Base-by-base conservation (phyloP, 768 basidiomycete species). In the Gloeophyllum trabeum region DNA sequence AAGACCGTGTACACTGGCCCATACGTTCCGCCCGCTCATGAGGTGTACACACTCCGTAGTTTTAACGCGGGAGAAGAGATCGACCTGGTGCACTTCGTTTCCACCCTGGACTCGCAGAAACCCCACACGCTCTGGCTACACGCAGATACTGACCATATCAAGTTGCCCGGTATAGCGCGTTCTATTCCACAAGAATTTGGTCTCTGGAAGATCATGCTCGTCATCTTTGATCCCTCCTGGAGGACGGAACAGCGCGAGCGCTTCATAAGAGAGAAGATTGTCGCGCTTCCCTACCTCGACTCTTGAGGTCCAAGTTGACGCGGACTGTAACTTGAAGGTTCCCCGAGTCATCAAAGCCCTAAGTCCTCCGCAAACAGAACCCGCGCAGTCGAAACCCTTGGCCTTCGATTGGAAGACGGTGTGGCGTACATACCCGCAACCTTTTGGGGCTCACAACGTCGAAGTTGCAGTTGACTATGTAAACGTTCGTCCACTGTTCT, bases 181-280 rank as follows among this genome's bases (percentile, higher is more conserved):
- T 24, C 45, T 6, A 24, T 46, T 16, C 43, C 43, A 13, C 45
- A 45, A 6, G 45, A 46, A 32, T 46, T 36, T 24, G 26, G 22
- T 14, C 34, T 25, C 24, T 46, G 42, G 43, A 44, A 35, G 16
- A 36, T 46, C 16, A 18, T 25, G 14, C 22, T 39, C 10, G 35
- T 45, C 22, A 18, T 7, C 5, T 46, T 46, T 24, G 6, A 35
- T 22, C 21, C 43, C 14, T 42, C 36, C 10, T 46, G 45, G 45
- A 22, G n/a, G 13, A 12, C 34, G 22, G 24, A 4, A 23, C 26
- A 32, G 4, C 45, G 38, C 21, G 5, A 43, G 16, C 13, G 24
- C 7, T 46, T 20, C 35, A 38, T 46, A 6, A n/a, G n/a, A 24
- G 13, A 19, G 5, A 25, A n/a, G 24, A 38, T 26, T 46, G 21